Evolutionary conservation across 139 green algal species (phyloP).

Genomic region (Chlamydomonas sphaeroides): DNA sequence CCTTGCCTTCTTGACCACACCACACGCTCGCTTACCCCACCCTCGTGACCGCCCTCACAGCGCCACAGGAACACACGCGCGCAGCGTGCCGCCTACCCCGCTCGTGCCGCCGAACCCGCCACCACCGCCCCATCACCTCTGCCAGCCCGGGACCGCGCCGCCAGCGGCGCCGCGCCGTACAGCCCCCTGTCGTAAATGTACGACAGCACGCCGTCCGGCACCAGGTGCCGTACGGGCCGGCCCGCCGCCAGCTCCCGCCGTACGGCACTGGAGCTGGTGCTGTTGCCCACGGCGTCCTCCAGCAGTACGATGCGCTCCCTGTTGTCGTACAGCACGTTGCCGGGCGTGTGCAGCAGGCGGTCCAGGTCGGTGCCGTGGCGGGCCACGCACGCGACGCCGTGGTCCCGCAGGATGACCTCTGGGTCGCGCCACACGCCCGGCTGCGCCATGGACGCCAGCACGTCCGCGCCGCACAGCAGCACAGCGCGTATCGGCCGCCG

Average conservation of each 20-base stretch:
- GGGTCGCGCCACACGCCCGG: constrained; percentile 81
- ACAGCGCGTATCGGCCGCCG: constrained; percentile 49
- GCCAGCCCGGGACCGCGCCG: no score
- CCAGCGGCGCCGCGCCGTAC: constrained; percentile 46
- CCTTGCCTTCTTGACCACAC: no score
- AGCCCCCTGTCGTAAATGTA: constrained; percentile 48
- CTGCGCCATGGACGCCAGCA: constrained; percentile 73
- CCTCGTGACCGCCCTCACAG: no score
- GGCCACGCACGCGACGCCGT: constrained; percentile 68
- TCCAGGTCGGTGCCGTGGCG: constrained; percentile 52
- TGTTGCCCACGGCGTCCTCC: constrained; percentile 49
- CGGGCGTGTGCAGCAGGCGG: constrained; percentile 30
- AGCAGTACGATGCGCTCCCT: constrained; percentile 49
- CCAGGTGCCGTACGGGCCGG: constrained; percentile 43
- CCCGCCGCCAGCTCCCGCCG: constrained; percentile 39
- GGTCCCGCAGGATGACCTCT: constrained; percentile 56
- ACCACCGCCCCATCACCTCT: no score
- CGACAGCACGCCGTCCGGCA: constrained; percentile 41
- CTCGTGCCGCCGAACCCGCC: no score
- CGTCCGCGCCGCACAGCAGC: constrained; percentile 80
- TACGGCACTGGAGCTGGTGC: constrained; percentile 52
- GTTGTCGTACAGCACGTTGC: constrained; percentile 25
- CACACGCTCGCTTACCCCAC: no score
- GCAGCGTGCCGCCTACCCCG: no score
- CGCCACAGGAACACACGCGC: no score